Conservation (phyloP, 2,329 filamentous ascomycete species). For the Pyricularia grisea region DNA sequence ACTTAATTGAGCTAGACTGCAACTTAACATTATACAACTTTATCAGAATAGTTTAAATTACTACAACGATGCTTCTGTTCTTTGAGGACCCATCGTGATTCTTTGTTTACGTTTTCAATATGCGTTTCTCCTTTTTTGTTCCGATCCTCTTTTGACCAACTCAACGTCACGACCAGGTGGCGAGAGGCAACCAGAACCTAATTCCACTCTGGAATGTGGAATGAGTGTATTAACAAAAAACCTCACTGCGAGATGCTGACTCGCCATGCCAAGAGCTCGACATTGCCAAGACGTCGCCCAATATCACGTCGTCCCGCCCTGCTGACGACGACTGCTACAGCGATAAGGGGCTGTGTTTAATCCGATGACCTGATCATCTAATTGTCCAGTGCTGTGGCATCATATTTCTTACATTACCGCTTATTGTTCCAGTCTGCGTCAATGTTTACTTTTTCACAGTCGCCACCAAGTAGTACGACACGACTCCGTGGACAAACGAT, state of each 20-base stretch:
- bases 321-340: background rate
- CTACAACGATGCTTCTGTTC: too few species aligned
- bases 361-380: background rate
- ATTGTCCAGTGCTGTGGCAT: background rate
- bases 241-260: background rate
- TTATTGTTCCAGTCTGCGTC: background rate
- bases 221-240: background rate
- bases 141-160: too few species aligned
- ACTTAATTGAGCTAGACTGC: too few species aligned
- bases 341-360: background rate
- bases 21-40: too few species aligned
- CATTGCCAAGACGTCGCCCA: too few species aligned
- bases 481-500: background rate
- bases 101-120: too few species aligned
- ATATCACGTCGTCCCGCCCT: background rate
- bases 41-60: too few species aligned
- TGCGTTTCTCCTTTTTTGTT: too few species aligned
- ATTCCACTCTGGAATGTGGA: too few species aligned
- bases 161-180: too few species aligned
- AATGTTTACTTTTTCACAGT: background rate
- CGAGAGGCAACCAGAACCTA: too few species aligned
- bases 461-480: background rate
- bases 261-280: background rate
- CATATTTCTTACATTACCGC: background rate
- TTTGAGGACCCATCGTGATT: too few species aligned